Evolutionary conservation across 2,329 filamentous ascomycete genomes (phyloP).

Genomic region (Dothistroma pini): DNA sequence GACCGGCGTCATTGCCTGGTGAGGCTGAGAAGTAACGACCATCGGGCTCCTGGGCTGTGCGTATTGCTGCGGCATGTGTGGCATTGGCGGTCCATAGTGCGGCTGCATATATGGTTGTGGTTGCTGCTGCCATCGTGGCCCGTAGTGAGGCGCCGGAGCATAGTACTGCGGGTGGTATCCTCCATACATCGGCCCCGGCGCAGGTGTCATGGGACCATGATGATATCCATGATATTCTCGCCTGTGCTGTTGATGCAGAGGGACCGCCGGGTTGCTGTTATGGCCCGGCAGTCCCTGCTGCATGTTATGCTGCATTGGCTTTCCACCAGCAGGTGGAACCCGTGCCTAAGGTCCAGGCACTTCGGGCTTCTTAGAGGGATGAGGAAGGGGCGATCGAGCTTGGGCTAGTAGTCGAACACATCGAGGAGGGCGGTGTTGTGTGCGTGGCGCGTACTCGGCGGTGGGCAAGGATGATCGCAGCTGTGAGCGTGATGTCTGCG

Average conservation of each 20-base stretch:
- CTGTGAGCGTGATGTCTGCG: background rate
- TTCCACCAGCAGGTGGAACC: background rate
- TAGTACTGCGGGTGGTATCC: slow-evolving; percentile 38
- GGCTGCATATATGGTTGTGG: slow-evolving; percentile 36
- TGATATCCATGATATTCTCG: slow-evolving; percentile 2
- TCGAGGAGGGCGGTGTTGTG: background rate
- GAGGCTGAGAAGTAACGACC: slow-evolving; percentile 46
- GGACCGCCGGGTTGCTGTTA: background rate
- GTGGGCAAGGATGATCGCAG: slow-evolving; percentile 32
- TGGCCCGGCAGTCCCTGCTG: background rate
- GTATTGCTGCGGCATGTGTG: slow-evolving; percentile 37
- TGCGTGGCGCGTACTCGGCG: slow-evolving; percentile 34
- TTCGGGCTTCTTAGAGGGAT: background rate
- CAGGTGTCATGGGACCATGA: background rate
- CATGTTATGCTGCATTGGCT: slow-evolving; percentile 1
- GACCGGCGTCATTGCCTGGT: slow-evolving; percentile 48
- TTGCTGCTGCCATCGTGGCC: slow-evolving; percentile 33
- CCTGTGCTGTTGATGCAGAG: slow-evolving; percentile 4
- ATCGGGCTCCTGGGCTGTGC: slow-evolving; percentile 39
- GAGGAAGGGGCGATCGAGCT: background rate
- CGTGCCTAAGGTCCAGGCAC: background rate
- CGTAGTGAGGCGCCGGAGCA: slow-evolving; percentile 33
- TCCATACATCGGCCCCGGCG: background rate
- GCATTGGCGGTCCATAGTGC: slow-evolving; percentile 36
- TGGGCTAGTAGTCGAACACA: background rate